Percentiles rank a stretch among this genome's conserved stretches.
Conservation (phyloP, 1,284 basidiomycete genomes). For the Butyriboletus regius region DNA sequence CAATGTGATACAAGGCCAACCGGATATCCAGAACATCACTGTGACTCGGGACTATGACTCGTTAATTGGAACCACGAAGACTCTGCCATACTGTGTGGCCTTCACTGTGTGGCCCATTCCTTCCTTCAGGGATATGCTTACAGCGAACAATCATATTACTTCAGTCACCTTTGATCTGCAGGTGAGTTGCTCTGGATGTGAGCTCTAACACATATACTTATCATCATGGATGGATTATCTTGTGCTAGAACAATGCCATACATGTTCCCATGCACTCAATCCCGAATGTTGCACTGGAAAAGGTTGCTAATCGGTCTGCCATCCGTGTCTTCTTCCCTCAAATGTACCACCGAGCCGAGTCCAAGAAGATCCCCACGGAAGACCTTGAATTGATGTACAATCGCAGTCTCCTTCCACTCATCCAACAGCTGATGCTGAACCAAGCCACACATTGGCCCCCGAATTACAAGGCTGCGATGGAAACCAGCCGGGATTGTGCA, state of each 20-base stretch:
- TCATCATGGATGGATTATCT: no score
- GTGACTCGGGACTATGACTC: slow-evolving; percentile 7
- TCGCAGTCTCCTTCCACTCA: neutral
- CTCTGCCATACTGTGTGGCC: neutral
- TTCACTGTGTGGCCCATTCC: slow-evolving; percentile 10
- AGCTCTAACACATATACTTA: no score
- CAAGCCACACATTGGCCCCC: slow-evolving; percentile 10
- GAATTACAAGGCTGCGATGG: neutral
- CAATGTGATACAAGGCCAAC: neutral
- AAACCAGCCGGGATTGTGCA: neutral
- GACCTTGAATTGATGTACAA: slow-evolving; percentile 4
- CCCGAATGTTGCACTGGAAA: slow-evolving; percentile 10
- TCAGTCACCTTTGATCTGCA: neutral
- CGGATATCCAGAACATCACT: neutral
- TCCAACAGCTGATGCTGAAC: slow-evolving; percentile 1
- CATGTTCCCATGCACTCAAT: slow-evolving; percentile 10
- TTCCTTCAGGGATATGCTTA: slow-evolving; percentile 5
- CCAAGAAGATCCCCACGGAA: neutral
- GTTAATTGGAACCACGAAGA: slow-evolving; percentile 6
- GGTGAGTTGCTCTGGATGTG: neutral
- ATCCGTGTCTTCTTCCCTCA: slow-evolving; percentile 11
- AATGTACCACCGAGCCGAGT: neutral
- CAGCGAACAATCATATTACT: slow-evolving; percentile 3
- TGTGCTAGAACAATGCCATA: neutral
- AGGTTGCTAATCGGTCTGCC: slow-evolving; percentile 1